Conservation (phyloP, 2,329 filamentous ascomycete genomes). For the Trichoderma guizhouense region DNA sequence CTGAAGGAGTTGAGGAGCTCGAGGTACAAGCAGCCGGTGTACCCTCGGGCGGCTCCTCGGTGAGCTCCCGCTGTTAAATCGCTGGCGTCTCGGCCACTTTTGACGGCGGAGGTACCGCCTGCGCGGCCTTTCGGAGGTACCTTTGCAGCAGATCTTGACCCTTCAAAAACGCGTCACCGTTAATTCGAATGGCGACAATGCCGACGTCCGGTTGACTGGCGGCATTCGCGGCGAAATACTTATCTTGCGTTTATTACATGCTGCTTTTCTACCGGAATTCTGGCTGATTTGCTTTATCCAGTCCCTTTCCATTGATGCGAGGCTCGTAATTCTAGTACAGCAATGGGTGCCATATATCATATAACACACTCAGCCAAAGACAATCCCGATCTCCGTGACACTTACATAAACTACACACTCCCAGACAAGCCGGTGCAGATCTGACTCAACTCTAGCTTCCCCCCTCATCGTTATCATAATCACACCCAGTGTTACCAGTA, state of each 20-base stretch:
- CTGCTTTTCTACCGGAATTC: background rate
- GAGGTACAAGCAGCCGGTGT: background rate
- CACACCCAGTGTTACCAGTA: background rate
- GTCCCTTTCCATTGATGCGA: background rate
- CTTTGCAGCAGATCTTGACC: background rate
- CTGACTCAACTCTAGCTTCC: background rate
- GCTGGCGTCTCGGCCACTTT: background rate
- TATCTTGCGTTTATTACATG: background rate
- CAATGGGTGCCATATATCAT: background rate
- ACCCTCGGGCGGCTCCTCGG: background rate
- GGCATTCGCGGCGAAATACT: background rate
- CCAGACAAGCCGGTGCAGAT: background rate
- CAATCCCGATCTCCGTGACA: background rate
- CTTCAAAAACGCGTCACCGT: background rate
- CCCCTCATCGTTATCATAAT: background rate
- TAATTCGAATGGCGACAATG: constrained; percentile 7
- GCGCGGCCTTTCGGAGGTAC: background rate
- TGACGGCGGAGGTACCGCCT: background rate
- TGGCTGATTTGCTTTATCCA: background rate
- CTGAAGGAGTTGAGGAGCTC: too few species aligned
- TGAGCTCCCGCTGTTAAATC: background rate
- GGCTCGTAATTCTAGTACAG: background rate
- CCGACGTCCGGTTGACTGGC: background rate
- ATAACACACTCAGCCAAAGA: background rate
- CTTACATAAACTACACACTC: background rate